These are phyloP conservation scores for Fusarium sp. DNA, from an alignment of 2,329 filamentous ascomycete genomes.

Conservation along the genomic window DNA sequence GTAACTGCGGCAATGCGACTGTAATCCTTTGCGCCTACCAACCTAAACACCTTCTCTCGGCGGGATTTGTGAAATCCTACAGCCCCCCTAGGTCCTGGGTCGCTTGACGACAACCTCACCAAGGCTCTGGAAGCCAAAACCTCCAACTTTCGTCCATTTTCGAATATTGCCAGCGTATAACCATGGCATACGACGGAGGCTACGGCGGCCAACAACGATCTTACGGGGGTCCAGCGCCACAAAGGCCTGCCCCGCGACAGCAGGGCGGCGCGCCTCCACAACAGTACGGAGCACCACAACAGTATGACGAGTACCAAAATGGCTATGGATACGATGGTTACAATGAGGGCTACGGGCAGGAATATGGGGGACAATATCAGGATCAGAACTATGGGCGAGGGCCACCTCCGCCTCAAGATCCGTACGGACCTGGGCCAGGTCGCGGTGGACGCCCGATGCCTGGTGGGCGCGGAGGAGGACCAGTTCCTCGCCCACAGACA, in stretches of 20 bases:
- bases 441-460: conserved; percentile 57
- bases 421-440: conserved; percentile 56
- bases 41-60: background rate
- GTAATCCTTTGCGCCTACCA: conserved; percentile 34
- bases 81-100: conserved; percentile 2
- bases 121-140: conserved; percentile 1
- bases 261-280: conserved; percentile 47
- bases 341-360: conserved; percentile 54
- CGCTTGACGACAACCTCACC: conserved; percentile 8
- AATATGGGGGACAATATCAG: conserved; percentile 56
- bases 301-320: conserved; percentile 61
- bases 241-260: conserved; percentile 54
- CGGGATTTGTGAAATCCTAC: background rate
- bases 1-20: conserved; percentile 43
- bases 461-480: conserved; percentile 59
- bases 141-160: background rate
- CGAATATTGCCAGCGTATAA: conserved; percentile 59
- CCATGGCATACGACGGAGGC: conserved; percentile 65
- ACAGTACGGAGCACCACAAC: conserved; percentile 51
- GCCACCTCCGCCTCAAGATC: conserved; percentile 57
- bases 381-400: conserved; percentile 60
- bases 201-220: conserved; percentile 58
- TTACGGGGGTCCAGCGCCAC: conserved; percentile 60
- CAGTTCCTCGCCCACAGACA: conserved; percentile 55
- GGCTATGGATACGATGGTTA: conserved; percentile 60